Evolutionary conservation across 2,329 filamentous ascomycete species (phyloP), one percentile per base, ranked within the genome.

Genomic region (Fusarium tupiense): DNA sequence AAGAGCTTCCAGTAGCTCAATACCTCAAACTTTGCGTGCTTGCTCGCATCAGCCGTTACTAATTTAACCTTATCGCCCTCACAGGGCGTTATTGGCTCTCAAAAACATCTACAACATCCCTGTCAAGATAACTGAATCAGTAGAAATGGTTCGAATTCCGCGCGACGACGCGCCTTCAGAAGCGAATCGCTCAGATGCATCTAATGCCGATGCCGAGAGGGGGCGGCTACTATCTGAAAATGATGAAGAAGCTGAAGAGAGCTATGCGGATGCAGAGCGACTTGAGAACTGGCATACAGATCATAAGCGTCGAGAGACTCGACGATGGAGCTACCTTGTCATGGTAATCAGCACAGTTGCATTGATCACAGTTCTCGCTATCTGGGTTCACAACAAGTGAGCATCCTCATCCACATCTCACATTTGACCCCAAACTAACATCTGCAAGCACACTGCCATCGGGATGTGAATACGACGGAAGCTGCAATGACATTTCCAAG

Each of bases 401-500:
- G 73, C 40, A 20, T 16, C 22, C n/a, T 24, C 17, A 43, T 16
- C 5, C 22, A 29, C 20, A 13, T 37, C 40, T 40, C 10, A 37
- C 26, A 20, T 44, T 20, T 29, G 17, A 31, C 8, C 14, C 22
- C 17, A 29, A 52, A 19, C 33, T 75, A 14, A 76, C 43, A 24
- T 19, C 11, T 20, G 46, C 50, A 24, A 72, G 69, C 29, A 63
- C 65, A 26, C 44, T 71, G 13, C 64, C 72, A 7, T 59, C 69
- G 44, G 73, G 73, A 24, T 82, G 79, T 41, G 76, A 82, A 56
- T 61, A 60, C 11, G 71, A 76, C 22, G 81, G 75, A 20, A 78
- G 68, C 59, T 95, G 93, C 82, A 86, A 87, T 54, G 82, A 88
- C 8, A 81, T 88, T 38, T 87, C 92, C 50, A 90, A 91, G 74